phyloP scores from a whole-genome alignment of 1,284 basidiomycete genomes.

The Porodaedalea pini region DNA sequence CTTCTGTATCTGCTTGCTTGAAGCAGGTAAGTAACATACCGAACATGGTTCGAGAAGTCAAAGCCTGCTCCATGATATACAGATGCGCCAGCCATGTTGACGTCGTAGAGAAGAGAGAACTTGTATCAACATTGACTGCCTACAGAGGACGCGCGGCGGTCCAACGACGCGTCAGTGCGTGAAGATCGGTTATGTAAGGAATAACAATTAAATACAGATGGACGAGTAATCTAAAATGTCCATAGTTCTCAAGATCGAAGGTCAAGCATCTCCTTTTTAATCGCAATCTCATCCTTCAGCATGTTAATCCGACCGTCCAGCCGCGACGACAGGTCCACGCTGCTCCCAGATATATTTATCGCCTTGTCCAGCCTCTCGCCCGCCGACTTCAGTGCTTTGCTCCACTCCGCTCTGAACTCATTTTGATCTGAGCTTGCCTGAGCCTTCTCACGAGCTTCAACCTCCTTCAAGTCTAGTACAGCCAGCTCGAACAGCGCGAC shows the following conservation, averaged over 20 bases:
- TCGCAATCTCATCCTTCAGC: conserved; percentile 64
- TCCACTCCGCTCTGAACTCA: conserved; percentile 40
- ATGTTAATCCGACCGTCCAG: conserved; percentile 66
- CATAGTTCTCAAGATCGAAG: too few species aligned
- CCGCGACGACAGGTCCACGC: conserved; percentile 61
- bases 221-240: too few species aligned
- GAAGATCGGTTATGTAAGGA: conserved; percentile 3
- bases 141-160: conserved; percentile 13
- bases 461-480: conserved; percentile 59
- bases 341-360: conserved; percentile 44
- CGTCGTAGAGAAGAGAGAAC: background rate
- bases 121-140: too few species aligned
- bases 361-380: conserved; percentile 50
- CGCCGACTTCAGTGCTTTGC: conserved; percentile 43
- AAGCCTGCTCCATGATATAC: conserved; percentile 13
- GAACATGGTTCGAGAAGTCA: conserved; percentile 21
- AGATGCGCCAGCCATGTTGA: conserved; percentile 14
- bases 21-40: conserved; percentile 4
- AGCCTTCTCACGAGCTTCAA: conserved; percentile 32
- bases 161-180: conserved; percentile 10
- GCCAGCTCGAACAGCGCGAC: conserved; percentile 66
- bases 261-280: conserved; percentile 49
- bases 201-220: too few species aligned
- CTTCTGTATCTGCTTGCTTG: background rate
- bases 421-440: too few species aligned